These are phyloP conservation scores for Chlorella ohadii DNA, from an alignment of 139 green algal genomes.

Conservation along the genomic window DNA sequence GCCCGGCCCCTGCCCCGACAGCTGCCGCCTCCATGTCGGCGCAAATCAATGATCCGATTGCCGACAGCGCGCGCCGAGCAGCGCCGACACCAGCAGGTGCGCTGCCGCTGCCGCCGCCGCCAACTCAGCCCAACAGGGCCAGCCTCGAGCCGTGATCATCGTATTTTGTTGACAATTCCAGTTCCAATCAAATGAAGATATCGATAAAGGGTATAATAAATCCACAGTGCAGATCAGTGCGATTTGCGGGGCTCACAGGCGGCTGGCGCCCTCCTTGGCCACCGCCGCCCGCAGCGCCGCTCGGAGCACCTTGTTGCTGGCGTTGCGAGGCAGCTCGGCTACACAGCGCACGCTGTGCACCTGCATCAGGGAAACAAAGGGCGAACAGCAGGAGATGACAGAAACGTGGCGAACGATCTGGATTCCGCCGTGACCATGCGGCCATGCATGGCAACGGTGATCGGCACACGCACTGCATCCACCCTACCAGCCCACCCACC, in stretches of 20 bases:
- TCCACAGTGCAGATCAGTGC: too few relatives aligned
- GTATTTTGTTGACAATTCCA: too few relatives aligned
- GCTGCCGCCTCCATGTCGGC: neutral
- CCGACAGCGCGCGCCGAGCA: neutral
- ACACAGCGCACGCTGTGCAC: neutral
- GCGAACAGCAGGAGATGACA: neutral
- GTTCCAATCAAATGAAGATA: too few relatives aligned
- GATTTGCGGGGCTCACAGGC: neutral
- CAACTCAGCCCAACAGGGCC: neutral
- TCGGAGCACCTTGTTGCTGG: constrained; percentile 93
- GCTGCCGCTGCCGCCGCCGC: neutral
- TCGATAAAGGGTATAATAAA: too few relatives aligned
- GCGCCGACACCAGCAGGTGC: neutral
- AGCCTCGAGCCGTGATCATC: too few relatives aligned
- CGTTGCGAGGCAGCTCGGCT: constrained; percentile 77
- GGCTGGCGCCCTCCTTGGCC: neutral
- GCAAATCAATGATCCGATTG: too few relatives aligned
- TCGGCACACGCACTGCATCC: neutral
- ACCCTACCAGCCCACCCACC: constrained; percentile 41
- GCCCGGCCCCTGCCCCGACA: neutral
- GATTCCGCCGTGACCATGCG: too few relatives aligned
- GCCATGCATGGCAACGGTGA: too few relatives aligned
- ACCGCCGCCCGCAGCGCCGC: constrained; percentile 69
- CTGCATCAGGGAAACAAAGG: neutral
- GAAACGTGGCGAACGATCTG: too few relatives aligned